phyloP scores from a whole-genome alignment of 768 basidiomycete genomes.

The Cantharellus anzutake region DNA sequence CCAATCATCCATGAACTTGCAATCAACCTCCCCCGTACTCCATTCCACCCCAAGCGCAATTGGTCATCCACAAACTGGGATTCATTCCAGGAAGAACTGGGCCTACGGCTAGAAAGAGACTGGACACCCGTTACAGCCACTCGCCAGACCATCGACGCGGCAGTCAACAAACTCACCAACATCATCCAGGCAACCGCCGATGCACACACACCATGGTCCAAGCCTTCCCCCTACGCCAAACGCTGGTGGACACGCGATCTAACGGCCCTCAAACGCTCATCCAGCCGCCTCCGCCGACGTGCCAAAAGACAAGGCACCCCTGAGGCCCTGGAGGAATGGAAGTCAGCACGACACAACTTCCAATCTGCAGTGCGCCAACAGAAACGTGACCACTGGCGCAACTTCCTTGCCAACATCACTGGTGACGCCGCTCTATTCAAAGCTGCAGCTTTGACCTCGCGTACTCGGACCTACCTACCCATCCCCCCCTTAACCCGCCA shows the following conservation, averaged over 20 bases:
- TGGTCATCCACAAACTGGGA: neutral
- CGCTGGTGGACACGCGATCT: conserved; percentile 6
- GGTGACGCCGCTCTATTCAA: conserved; percentile 2
- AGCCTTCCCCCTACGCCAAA: conserved; percentile 1
- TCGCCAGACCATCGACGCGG: neutral
- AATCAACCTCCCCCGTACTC: neutral
- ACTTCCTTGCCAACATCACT: conserved; percentile 2
- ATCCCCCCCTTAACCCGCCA: conserved; percentile 1
- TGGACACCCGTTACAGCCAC: neutral
- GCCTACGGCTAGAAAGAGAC: no score
- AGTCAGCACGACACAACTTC: neutral
- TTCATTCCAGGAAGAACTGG: neutral
- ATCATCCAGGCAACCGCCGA: neutral
- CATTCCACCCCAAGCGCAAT: neutral
- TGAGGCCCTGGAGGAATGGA: neutral
- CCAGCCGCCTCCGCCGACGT: neutral
- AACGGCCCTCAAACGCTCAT: neutral
- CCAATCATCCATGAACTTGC: neutral
- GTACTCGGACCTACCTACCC: neutral
- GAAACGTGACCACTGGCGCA: conserved; percentile 3
- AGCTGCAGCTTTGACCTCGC: neutral
- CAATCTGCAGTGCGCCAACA: neutral
- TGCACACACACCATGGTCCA: neutral
- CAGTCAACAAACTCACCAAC: neutral
- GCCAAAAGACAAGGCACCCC: neutral